Conservation (phyloP, 345 rosid genomes). For the Tarenaya hassleriana region DNA sequence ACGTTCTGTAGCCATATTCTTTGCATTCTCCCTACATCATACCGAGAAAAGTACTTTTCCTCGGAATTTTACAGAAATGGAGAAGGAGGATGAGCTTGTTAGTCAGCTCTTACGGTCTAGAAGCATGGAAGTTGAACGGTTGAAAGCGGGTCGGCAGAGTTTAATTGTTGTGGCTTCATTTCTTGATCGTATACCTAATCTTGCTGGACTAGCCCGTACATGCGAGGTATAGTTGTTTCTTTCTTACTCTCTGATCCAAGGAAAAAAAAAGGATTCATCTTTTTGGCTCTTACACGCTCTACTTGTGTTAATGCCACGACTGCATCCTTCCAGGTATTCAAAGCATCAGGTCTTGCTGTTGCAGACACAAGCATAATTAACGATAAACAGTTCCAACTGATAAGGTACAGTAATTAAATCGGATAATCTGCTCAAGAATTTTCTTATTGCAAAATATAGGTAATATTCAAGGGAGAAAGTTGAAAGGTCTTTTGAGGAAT, state of each 20-base stretch:
- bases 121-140: conserved; percentile 49
- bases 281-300: not conserved
- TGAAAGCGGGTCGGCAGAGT: conserved; percentile 60
- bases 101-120: conserved; percentile 63
- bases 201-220: conserved; percentile 92
- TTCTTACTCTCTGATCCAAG: no score
- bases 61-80: conserved; percentile 57
- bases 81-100: conserved; percentile 75
- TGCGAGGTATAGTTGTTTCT: conserved; percentile 54
- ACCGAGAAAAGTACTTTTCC: conserved; percentile 1
- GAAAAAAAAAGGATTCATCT: not conserved
- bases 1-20: conserved; percentile 5
- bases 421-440: not conserved
- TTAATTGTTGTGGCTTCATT: conserved; percentile 86
- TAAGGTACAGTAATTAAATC: conserved; percentile 44
- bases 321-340: conserved; percentile 56
- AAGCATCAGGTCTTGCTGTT: conserved; percentile 66
- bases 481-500: no score
- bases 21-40: not conserved
- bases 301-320: not conserved
- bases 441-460: no score
- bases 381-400: conserved; percentile 93
- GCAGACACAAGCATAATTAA: conserved; percentile 58
- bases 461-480: no score
- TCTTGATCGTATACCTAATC: conserved; percentile 88